phyloP scores from a whole-genome alignment of 2,329 filamentous ascomycete species.

The Phialemoniopsis sp. region DNA sequence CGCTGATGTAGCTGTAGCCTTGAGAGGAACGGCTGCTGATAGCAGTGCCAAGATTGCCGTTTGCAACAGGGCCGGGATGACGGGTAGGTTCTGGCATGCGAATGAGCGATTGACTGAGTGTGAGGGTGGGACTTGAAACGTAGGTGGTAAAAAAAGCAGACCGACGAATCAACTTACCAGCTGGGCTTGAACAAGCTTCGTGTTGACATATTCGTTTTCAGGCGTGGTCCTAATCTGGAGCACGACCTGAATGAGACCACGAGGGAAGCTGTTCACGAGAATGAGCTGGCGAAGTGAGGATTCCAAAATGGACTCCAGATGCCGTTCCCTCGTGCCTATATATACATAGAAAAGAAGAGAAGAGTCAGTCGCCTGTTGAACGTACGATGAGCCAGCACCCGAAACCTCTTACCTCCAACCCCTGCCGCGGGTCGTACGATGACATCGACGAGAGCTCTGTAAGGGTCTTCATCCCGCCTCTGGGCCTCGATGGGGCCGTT shows the following conservation, averaged over 20 bases:
- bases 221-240: slow-evolving; percentile 72
- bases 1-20: slow-evolving; percentile 63
- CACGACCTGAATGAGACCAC: slow-evolving; percentile 74
- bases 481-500: slow-evolving; percentile 92
- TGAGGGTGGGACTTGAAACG: neutral
- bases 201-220: slow-evolving; percentile 60
- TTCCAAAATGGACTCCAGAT: slow-evolving; percentile 75
- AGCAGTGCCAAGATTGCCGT: slow-evolving; percentile 74
- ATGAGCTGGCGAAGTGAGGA: slow-evolving; percentile 70
- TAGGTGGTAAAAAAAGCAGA: neutral
- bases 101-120: neutral
- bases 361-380: slow-evolving; percentile 9
- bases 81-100: slow-evolving; percentile 61
- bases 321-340: slow-evolving; percentile 68
- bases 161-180: slow-evolving; percentile 40
- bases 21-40: slow-evolving; percentile 77
- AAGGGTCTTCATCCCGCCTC: slow-evolving; percentile 83
- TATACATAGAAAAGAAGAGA: slow-evolving; percentile 16
- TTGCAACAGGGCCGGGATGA: slow-evolving; percentile 80
- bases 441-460: slow-evolving; percentile 87
- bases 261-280: slow-evolving; percentile 70
- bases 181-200: slow-evolving; percentile 55
- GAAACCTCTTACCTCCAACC: slow-evolving; percentile 61
- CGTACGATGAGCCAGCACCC: neutral
- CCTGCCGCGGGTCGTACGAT: slow-evolving; percentile 82